A percentile compares a stretch with the other conserved stretches of the same genome.
phyloP scores from a whole-genome alignment of 2,329 filamentous ascomycete genomes.

The Fusarium cyanostomum region DNA sequence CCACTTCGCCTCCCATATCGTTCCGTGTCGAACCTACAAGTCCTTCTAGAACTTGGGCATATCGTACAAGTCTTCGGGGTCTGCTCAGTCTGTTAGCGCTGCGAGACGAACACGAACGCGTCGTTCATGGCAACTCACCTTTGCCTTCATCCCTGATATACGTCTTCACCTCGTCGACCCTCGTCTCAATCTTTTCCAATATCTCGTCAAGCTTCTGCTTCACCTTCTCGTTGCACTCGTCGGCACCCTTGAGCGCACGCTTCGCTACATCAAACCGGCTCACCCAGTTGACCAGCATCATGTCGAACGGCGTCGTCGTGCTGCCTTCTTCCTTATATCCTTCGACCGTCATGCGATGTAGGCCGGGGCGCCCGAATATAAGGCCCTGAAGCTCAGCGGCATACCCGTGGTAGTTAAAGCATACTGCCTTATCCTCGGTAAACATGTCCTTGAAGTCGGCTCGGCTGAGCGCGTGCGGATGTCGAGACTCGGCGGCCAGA shows the following conservation, averaged over 20 bases:
- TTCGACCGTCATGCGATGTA: conserved; percentile 63
- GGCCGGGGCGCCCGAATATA: conserved; percentile 64
- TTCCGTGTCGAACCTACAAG: neutral
- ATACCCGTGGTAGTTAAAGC: conserved; percentile 77
- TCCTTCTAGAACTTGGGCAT: conserved; percentile 30
- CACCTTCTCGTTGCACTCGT: conserved; percentile 59
- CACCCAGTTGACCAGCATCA: conserved; percentile 72
- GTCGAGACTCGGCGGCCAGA: conserved; percentile 61
- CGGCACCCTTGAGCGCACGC: conserved; percentile 60
- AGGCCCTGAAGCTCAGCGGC: conserved; percentile 67
- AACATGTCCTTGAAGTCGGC: conserved; percentile 66
- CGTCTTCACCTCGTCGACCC: conserved; percentile 58
- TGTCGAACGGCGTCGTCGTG: conserved; percentile 75
- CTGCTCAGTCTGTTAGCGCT: conserved; percentile 14
- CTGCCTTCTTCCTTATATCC: conserved; percentile 73
- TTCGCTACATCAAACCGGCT: conserved; percentile 68
- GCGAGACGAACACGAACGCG: too few species aligned
- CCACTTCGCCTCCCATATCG: neutral
- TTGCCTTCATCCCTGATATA: conserved; percentile 63
- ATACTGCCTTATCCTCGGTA: conserved; percentile 62
- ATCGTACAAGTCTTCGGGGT: conserved; percentile 35
- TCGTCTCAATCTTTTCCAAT: conserved; percentile 57
- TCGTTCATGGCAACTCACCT: conserved; percentile 48
- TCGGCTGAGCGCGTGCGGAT: conserved; percentile 66
- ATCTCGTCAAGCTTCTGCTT: conserved; percentile 55